Base-by-base conservation (phyloP, 441 rosid species). In the Populus hybrid region DNA sequence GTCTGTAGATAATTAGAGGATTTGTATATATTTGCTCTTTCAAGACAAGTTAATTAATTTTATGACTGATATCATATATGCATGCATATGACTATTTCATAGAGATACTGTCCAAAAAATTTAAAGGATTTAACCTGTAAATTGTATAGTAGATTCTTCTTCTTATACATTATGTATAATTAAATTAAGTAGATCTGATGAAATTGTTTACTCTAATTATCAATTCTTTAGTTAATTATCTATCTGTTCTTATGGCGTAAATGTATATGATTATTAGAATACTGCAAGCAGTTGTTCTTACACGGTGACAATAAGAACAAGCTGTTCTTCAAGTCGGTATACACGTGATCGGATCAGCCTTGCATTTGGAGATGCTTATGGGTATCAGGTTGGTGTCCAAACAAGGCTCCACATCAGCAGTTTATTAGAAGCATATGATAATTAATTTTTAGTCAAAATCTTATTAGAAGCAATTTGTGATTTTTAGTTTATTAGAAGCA, bases 291-390 rank as follows among this genome's bases (percentile, higher is more conserved):
- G 83, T 75, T 93, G 97, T 83, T 65, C 89, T 10, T 93, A 90
- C 84, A 87, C 91, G 0, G 94, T 91, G 30, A 63, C 73, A 7
- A 83, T 93, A 72, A 75, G 46, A 35, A 93, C 94, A 36, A 90
- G 95, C 85, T 91, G 94, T 74, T 86, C 91, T 6, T 93, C 95
- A 5, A 82, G 86, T 3, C 65, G 67, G 63, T 88, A 87, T 46
- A 93, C 94, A 0, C 73, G 91, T 67, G 94, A 91, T 80, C 94
- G 86, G 77, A 89, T 93, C 80, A 91, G 95, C 71, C 88, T 93
- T 9, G 61, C 91, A 1, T 93, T 93, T 66, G 94, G 95, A 0
- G 96, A 94, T 73, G 96, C 93, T 28, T 88, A 90, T 74, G 97
- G 93, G 40, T 87, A 92, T 80, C 92, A 92, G 94, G 98, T 92